phyloP scores from a whole-genome alignment of 2,329 filamentous ascomycete genomes.

The Phaeosphaeria sp. region DNA sequence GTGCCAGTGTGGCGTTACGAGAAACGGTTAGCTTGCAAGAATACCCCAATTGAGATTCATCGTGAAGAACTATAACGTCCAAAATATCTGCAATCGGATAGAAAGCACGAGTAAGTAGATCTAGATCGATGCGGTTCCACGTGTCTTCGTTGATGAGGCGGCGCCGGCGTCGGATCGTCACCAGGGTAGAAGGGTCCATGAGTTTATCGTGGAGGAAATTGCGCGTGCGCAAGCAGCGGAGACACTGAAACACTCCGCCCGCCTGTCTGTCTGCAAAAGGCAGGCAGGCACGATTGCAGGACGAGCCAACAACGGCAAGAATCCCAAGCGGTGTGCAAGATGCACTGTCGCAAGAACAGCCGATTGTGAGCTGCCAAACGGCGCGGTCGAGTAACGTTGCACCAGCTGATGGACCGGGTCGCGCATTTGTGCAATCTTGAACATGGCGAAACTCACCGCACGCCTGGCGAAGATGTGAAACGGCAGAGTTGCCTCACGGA shows the following conservation, averaged over 20 bases:
- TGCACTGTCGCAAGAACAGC: conserved; percentile 10
- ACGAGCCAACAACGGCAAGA: conserved; percentile 3
- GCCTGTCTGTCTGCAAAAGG: conserved; percentile 15
- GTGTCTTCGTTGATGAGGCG: conserved; percentile 10
- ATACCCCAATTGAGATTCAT: neutral
- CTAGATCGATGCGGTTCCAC: conserved; percentile 14
- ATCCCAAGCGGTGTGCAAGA: conserved; percentile 3
- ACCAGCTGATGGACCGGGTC: conserved; percentile 8
- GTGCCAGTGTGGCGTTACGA: too few relatives aligned
- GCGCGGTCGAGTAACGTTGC: conserved; percentile 9
- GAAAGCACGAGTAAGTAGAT: conserved; percentile 9
- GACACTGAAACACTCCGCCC: conserved; percentile 18
- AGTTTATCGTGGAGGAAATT: conserved; percentile 10
- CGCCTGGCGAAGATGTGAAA: conserved; percentile 17
- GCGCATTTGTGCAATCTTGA: conserved; percentile 3
- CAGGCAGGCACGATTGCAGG: conserved; percentile 9
- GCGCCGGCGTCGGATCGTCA: conserved; percentile 17
- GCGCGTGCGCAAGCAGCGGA: conserved; percentile 2
- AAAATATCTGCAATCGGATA: neutral
- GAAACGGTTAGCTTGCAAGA: too few relatives aligned
- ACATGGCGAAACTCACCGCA: conserved; percentile 17
- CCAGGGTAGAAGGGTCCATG: conserved; percentile 14
- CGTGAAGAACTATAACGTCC: neutral
- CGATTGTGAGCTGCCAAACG: conserved; percentile 4
- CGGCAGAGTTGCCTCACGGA: conserved; percentile 14